A percentile compares a stretch with the other conserved stretches of the same genome.
phyloP scores from a whole-genome alignment of 352 stramenopile genomes.

The Globisporangium perplexum region DNA sequence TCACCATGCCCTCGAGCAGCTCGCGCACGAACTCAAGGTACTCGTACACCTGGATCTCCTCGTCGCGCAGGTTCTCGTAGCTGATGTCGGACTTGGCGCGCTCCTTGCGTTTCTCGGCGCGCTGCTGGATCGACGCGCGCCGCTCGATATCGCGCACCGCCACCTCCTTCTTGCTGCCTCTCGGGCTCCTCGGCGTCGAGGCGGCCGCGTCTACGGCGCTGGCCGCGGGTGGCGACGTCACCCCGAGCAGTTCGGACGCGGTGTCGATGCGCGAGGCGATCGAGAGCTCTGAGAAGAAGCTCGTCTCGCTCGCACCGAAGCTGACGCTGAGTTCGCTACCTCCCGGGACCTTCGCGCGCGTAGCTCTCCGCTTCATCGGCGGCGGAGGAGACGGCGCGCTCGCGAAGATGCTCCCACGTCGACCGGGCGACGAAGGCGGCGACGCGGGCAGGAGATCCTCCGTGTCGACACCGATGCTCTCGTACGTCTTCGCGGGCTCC shows the following conservation, averaged over 20 bases:
- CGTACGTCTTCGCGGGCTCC: constrained; percentile 25
- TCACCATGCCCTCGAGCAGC: constrained; percentile 42
- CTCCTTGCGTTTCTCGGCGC: constrained; percentile 37
- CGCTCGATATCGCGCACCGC: constrained; percentile 29
- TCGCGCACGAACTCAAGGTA: constrained; percentile 69
- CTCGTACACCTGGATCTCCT: constrained; percentile 61
- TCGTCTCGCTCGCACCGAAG: constrained; percentile 11
- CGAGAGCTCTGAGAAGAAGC: constrained; percentile 9
- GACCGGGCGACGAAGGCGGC: not conserved
- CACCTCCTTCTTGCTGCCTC: constrained; percentile 16
- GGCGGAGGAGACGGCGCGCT: constrained; percentile 4
- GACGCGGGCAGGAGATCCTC: constrained; percentile 17
- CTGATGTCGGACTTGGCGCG: constrained; percentile 45
- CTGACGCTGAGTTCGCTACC: constrained; percentile 2
- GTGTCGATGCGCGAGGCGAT: not conserved
- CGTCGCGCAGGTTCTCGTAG: constrained; percentile 56
- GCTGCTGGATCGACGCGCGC: constrained; percentile 38
- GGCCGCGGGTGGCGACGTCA: not conserved
- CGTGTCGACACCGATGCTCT: constrained; percentile 43
- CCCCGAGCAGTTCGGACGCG: constrained; percentile 6
- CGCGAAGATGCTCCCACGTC: constrained; percentile 13
- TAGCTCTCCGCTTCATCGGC: not conserved
- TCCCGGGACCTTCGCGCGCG: not conserved
- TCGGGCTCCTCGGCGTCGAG: not conserved
- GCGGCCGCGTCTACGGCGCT: not conserved